A percentile compares a stretch with the other conserved stretches of the same genome.
phyloP scores from a whole-genome alignment of 179 eudicot species.

The Beta corolliflora region DNA sequence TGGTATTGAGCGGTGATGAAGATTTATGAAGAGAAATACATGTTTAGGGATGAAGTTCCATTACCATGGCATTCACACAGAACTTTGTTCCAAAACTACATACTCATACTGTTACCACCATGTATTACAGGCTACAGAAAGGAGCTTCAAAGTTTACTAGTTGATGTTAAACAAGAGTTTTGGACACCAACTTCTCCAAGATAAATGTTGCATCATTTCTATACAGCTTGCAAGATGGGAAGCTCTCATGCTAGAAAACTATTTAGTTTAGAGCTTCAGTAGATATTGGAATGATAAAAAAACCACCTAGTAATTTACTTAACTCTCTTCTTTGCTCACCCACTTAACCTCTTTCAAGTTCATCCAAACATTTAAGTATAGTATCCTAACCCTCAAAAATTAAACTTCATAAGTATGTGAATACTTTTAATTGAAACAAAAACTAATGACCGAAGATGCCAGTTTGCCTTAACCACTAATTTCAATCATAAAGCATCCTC shows the following conservation, averaged over 20 bases:
- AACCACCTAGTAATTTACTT: background rate
- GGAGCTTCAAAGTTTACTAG: background rate
- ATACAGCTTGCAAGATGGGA: too few species aligned
- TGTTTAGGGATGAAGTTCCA: too few species aligned
- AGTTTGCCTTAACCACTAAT: background rate
- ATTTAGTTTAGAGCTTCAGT: background rate
- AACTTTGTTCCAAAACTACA: too few species aligned
- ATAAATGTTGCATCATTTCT: background rate
- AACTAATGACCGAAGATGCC: background rate
- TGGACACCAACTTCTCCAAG: background rate
- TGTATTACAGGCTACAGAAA: too few species aligned
- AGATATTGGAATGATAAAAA: background rate
- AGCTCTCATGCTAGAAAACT: background rate
- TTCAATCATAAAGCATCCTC: background rate
- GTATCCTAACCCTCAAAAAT: background rate
- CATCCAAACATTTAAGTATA: background rate
- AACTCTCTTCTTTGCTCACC: background rate
- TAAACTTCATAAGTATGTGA: background rate
- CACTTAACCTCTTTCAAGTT: background rate
- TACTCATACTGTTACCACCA: too few species aligned
- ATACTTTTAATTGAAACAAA: background rate
- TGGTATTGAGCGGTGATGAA: too few species aligned
- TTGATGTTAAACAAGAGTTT: background rate
- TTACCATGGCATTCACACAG: too few species aligned
- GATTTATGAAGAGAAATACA: too few species aligned